Conservation (phyloP, 192 early-diverging fungal genomes). For the Backusella liffmaniae region DNA sequence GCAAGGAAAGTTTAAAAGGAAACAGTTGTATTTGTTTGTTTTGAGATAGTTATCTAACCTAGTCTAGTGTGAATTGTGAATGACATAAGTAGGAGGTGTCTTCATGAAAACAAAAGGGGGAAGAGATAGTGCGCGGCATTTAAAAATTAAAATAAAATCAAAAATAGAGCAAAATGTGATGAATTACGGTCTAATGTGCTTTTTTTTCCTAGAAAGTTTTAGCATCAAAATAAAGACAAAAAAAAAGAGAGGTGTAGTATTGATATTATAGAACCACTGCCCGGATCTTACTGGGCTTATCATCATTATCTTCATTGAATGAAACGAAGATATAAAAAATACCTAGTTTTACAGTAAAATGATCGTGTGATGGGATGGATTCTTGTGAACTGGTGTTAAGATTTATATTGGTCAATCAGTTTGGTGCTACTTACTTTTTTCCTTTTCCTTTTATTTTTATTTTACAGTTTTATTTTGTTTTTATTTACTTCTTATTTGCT, state of each 20-base stretch:
- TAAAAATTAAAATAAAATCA: not conserved
- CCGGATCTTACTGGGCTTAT: not conserved
- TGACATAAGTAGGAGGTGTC: not conserved
- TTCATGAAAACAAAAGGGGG: constrained; percentile 1
- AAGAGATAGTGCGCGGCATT: not conserved
- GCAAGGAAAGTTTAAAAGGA: not conserved
- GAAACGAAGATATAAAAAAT: not conserved
- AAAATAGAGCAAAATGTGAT: not conserved
- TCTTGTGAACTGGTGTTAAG: not conserved
- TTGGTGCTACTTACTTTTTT: not conserved
- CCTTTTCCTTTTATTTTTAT: constrained; percentile 4
- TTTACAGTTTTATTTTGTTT: constrained; percentile 7
- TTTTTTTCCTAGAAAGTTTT: not conserved
- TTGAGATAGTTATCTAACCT: not conserved
- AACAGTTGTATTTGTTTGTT: not conserved
- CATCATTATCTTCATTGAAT: not conserved
- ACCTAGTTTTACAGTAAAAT: not conserved
- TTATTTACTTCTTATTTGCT: not conserved
- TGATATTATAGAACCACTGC: not conserved
- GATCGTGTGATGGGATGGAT: constrained; percentile 13
- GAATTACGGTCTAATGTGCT: not conserved
- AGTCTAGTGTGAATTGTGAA: constrained; percentile 1
- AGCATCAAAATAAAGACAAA: not conserved
- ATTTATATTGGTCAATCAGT: constrained; percentile 12
- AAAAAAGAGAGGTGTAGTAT: not conserved